Conservation (phyloP, 2,329 filamentous ascomycete genomes). For the Coniochaeta sp. region DNA sequence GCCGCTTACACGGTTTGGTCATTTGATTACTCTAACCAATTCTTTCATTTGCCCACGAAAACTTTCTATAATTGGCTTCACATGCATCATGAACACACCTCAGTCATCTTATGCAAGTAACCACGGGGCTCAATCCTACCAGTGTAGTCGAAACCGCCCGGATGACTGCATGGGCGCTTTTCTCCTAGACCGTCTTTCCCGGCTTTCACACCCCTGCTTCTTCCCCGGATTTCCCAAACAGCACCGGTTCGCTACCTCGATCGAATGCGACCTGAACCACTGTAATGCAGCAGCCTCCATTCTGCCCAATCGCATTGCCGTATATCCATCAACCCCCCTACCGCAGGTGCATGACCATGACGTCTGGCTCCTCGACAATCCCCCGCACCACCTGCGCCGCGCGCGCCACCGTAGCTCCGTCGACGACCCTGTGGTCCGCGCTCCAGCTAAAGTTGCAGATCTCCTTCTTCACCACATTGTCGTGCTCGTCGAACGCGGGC, state of each 20-base stretch:
- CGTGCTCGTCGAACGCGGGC: slow-evolving; percentile 65
- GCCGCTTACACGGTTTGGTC: neutral
- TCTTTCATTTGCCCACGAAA: neutral
- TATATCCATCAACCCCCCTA: slow-evolving; percentile 31
- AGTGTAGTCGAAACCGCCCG: neutral
- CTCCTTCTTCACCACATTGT: slow-evolving; percentile 64
- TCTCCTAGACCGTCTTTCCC: neutral
- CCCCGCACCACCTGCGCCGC: slow-evolving; percentile 75
- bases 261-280: neutral
- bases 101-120: neutral
- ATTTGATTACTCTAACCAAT: neutral
- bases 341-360: slow-evolving; percentile 76
- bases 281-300: no score
- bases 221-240: neutral
- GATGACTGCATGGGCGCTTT: neutral
- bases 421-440: slow-evolving; percentile 88
- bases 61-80: neutral
- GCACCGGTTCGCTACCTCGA: neutral
- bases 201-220: neutral
- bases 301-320: neutral
- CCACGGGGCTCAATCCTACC: neutral
- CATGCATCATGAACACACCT: neutral
- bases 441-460: slow-evolving; percentile 93
- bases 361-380: slow-evolving; percentile 77
- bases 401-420: slow-evolving; percentile 89